Base-by-base conservation (phyloP, 331 rosid genomes). In the Malus hybrid region DNA sequence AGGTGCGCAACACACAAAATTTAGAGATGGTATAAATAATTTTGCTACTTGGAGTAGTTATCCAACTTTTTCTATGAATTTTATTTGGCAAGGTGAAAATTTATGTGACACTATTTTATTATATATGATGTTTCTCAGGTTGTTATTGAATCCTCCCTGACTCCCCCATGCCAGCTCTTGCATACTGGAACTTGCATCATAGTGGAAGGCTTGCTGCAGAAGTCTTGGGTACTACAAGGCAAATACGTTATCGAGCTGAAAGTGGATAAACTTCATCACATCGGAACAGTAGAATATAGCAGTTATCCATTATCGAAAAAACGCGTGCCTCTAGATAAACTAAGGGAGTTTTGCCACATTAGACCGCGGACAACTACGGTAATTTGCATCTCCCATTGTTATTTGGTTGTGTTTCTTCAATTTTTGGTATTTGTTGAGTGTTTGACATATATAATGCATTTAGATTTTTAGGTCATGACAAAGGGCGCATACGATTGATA, bases 151-250 rank as follows among this genome's bases (percentile, higher is more conserved):
- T 88, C 98, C 48, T 78, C 94, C 4, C 22, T 90, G 72, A 83
- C 83, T 52, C 85, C 81, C 29, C 88, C 85, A 7, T 69, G 79
- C 78, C 71, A 72, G 74, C 79, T 92, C 11, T 56, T 87, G 71
- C 86, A 84, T 64, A 84, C 84, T 28, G 99, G 99, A 68, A 92
- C 99, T 42, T 84, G 94, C 76, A 79, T 95, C 20, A 73, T 91
- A 76, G 98, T 83, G 76, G 91, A 95, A 81, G 99, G 99, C 80
- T 83, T 63, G 62, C 73, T 95, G 73, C 85, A 71, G 83, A 39
- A 71, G 67, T 34, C 85, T 67, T 18, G 78, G 5, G 24, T 69
- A 7, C 73, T 65, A 12, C 75, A 73, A 20, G 90, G 91, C 18
- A 95, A 88, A 74, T 87, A 78, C 65, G 81, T 29, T 55, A 84